Base-by-base conservation (phyloP, 2,329 filamentous ascomycete species). In the Colletotrichum sp. region DNA sequence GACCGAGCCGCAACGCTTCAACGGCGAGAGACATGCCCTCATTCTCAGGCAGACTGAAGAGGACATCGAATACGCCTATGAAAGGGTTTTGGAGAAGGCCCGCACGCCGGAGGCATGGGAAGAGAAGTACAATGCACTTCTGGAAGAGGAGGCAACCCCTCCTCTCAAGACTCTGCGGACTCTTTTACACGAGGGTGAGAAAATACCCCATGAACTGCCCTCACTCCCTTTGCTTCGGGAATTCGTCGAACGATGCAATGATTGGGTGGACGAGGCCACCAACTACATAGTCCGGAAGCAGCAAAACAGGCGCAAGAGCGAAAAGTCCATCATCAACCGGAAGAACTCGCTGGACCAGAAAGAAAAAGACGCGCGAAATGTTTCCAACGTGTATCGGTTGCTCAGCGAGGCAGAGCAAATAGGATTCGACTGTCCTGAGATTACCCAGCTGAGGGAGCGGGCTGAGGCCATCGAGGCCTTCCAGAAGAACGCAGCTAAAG, bases 201-300 rank as follows among this genome's bases (percentile, higher is more conserved):
- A 95, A 85, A 98, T 99, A 81, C 96, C 96, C 74, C 98, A 95
- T 88, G 94, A 95, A 74, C 90, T 99, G 77, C 92, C 93, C 78
- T 96, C 95, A 77, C 90, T 99, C 78, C 91, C 94, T 80, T 92
- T 95, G 80, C 90, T 99, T 80, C 94, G 93, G 85, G 92, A 93
- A 79, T 99, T 98, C 86, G 97, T 99, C 83, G 96, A 98, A 80
- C 94, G 95, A 81, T 99, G 97, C 88, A 98, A 98, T 84, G 96
- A 98, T 83, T 98, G 98, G 94, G 95, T 98, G 78, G 97, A 99
- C 81, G 96, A 99, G 86, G 97, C 97, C 78, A 97, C 95, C 81
- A 96, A 94, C 82, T 99, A 98, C 87, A 98, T 96, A 81, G 96
- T 97, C 75, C 94, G 97, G 80, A 99, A 99, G 87, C 96, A 98